Percentiles rank a stretch among this genome's conserved stretches.
phyloP scores from a whole-genome alignment of 768 basidiomycete species.

The Suillus sp. region DNA sequence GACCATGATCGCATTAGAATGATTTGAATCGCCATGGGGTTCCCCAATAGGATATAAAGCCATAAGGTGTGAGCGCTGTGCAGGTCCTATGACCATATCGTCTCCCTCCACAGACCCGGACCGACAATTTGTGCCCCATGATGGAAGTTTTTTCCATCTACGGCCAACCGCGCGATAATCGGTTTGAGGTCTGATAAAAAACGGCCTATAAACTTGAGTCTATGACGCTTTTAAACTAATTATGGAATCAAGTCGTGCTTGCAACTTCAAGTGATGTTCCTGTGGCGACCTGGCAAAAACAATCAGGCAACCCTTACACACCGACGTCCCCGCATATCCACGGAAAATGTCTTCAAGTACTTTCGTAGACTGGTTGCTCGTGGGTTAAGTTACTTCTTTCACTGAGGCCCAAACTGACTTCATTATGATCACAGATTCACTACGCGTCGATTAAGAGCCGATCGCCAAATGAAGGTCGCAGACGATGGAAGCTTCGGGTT shows the following conservation, averaged over 20 bases:
- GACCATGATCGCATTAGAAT: not conserved
- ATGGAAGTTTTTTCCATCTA: not conserved
- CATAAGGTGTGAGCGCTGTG: constrained; percentile 8
- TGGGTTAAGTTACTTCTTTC: not conserved
- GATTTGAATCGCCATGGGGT: not conserved
- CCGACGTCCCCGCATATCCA: not conserved
- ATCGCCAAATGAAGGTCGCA: constrained; percentile 55
- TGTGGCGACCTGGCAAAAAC: constrained; percentile 4
- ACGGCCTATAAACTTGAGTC: not conserved
- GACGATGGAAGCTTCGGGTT: constrained; percentile 55
- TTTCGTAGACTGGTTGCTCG: constrained; percentile 8
- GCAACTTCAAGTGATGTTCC: not conserved
- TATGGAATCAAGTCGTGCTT: not conserved
- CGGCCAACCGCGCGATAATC: not conserved
- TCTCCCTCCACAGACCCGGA: not conserved
- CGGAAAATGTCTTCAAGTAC: constrained; percentile 23
- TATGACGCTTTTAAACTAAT: not conserved
- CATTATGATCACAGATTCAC: constrained; percentile 32
- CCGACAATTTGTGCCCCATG: too few relatives aligned
- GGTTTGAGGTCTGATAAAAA: not conserved
- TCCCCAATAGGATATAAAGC: constrained; percentile 6
- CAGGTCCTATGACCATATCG: constrained; percentile 11
- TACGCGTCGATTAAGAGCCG: constrained; percentile 48
- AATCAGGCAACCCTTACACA: not conserved
- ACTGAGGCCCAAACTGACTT: not conserved